Evolutionary conservation across 345 rosid species (phyloP).

Genomic region (Citropsis articulata): DNA sequence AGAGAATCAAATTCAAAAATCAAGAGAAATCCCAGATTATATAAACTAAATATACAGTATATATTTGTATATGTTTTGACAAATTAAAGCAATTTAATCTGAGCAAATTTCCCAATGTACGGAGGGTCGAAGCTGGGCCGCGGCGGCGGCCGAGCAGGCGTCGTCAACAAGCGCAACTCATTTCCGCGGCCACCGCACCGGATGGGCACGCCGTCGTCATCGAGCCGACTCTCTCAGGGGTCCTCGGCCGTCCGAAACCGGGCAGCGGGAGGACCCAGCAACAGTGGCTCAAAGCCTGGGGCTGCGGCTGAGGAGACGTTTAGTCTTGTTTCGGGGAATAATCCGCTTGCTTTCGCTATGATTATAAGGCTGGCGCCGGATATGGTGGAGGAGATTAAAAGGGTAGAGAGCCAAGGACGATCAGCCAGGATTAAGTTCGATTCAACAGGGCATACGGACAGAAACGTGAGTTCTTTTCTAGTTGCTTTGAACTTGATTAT

Average conservation of each 20-base stretch:
- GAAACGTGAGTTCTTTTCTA: conserved; percentile 61
- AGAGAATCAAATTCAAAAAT: background rate
- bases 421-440: conserved; percentile 86
- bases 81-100: background rate
- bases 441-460: conserved; percentile 53
- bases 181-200: conserved; percentile 43
- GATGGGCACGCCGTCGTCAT: conserved; percentile 19
- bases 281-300: conserved; percentile 15
- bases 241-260: conserved; percentile 29
- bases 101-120: conserved; percentile 25
- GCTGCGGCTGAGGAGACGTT: conserved; percentile 61
- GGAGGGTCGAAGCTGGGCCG: conserved; percentile 48
- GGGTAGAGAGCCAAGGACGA: conserved; percentile 67
- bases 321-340: conserved; percentile 61
- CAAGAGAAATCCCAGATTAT: background rate
- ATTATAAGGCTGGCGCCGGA: conserved; percentile 77
- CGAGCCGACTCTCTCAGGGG: conserved; percentile 22
- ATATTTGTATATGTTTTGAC: background rate
- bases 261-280: background rate
- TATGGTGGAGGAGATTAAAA: conserved; percentile 86
- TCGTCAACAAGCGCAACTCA: conserved; percentile 38
- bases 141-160: conserved; percentile 40
- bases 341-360: conserved; percentile 66
- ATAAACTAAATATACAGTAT: background rate
- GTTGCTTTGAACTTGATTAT: background rate